Evolutionary conservation across 306 rosid species (phyloP).

Genomic region (Malus asiatica): DNA sequence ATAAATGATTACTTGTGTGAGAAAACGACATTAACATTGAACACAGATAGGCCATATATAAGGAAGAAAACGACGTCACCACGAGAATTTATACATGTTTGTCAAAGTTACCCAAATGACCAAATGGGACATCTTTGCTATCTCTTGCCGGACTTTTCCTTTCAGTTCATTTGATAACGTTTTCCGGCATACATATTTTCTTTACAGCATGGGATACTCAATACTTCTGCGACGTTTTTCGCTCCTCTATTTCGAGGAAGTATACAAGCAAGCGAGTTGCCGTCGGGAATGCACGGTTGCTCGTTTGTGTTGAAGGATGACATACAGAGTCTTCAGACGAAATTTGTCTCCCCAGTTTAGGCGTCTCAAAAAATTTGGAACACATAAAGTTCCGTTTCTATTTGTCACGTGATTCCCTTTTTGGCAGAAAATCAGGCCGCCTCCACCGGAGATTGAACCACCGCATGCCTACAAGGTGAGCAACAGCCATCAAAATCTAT

Average conservation of each 20-base stretch:
- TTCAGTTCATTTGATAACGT: neutral
- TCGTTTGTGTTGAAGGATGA: slow-evolving; percentile 1
- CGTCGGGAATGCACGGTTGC: neutral
- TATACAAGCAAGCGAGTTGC: neutral
- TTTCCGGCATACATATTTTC: neutral
- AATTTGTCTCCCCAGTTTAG: neutral
- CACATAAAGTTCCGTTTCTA: slow-evolving; percentile 25
- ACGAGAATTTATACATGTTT: neutral
- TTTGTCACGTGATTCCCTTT: slow-evolving; percentile 61
- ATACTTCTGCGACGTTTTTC: neutral
- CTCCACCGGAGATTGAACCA: slow-evolving; percentile 65
- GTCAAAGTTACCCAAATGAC: too few species aligned
- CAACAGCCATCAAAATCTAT: slow-evolving; percentile 10
- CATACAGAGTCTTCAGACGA: neutral
- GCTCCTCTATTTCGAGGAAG: neutral
- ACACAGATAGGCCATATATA: neutral
- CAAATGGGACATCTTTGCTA: too few species aligned
- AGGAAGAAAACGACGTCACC: neutral
- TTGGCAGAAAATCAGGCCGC: slow-evolving; percentile 78
- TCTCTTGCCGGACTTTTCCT: too few species aligned
- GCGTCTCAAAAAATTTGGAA: slow-evolving; percentile 16
- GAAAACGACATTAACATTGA: neutral
- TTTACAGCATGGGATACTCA: neutral
- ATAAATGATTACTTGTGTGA: too few species aligned
- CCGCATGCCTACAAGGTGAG: slow-evolving; percentile 48